A percentile compares a stretch with the other conserved stretches of the same genome.
phyloP scores from a whole-genome alignment of 768 basidiomycete species.

The Xanthoconium stramineum region DNA sequence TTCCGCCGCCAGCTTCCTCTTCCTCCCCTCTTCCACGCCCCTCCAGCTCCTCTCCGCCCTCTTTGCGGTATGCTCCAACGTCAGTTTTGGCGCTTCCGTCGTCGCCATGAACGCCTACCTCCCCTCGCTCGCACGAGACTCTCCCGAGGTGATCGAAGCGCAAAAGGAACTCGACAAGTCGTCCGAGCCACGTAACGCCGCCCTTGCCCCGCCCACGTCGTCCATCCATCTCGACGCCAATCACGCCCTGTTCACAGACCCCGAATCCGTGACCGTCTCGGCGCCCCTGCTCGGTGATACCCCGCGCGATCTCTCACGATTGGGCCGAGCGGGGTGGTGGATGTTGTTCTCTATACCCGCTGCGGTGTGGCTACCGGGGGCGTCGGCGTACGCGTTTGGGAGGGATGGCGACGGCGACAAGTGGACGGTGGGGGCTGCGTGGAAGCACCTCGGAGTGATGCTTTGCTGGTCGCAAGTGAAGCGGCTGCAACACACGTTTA shows the following conservation, averaged over 20 bases:
- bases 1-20: conserved; percentile 65
- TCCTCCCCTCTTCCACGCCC: conserved; percentile 66
- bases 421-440: conserved; percentile 63
- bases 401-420: conserved; percentile 13
- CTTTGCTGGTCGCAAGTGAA: conserved; percentile 69
- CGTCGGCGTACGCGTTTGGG: not conserved
- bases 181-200: too few relatives aligned
- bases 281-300: conserved; percentile 35
- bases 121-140: conserved; percentile 64
- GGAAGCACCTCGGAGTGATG: conserved; percentile 75
- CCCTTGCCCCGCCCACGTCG: too few relatives aligned
- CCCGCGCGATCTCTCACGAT: conserved; percentile 47
- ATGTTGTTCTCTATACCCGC: conserved; percentile 76
- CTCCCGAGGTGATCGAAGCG: conserved; percentile 52
- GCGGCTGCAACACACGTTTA: conserved; percentile 78
- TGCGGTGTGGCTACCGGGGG: conserved; percentile 65
- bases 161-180: conserved; percentile 29
- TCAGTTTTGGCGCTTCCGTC: conserved; percentile 79
- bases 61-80: conserved; percentile 75
- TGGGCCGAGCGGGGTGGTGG: conserved; percentile 87
- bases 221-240: conserved; percentile 15
- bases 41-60: conserved; percentile 68
- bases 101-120: conserved; percentile 93
- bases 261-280: conserved; percentile 31
- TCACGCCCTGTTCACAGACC: too few relatives aligned